These are phyloP conservation scores for Leishmania amazonensis DNA, from an alignment of 208 protist species.

Conservation along the genomic window DNA sequence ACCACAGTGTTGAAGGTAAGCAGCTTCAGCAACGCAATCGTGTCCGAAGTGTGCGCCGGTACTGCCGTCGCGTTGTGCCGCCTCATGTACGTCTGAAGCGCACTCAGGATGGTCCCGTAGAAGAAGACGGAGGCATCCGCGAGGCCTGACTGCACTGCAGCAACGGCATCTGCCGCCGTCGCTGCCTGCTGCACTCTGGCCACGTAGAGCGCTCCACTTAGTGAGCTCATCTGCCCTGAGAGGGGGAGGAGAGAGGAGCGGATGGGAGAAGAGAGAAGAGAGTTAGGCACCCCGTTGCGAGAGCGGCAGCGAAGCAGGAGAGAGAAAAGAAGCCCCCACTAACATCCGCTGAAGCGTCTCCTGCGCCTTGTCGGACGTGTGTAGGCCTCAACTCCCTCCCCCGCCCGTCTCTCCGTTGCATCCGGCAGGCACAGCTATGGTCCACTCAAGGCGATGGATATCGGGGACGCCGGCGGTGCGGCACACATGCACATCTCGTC, in stretches of 20 bases:
- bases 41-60: not conserved
- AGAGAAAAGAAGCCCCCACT: not conserved
- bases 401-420: not conserved
- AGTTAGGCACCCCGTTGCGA: not conserved
- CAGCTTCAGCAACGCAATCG: slow-evolving; percentile 23
- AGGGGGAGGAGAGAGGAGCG: not conserved
- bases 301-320: not conserved
- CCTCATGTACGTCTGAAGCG: slow-evolving; percentile 16
- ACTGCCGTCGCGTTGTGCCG: not conserved
- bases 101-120: slow-evolving; percentile 41
- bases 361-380: no score
- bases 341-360: not conserved
- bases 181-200: slow-evolving; percentile 12
- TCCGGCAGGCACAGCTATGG: not conserved
- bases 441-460: not conserved
- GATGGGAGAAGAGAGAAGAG: slow-evolving; percentile 4
- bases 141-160: slow-evolving; percentile 26
- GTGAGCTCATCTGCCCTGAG: not conserved
- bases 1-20: slow-evolving; percentile 12
- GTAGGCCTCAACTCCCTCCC: not conserved
- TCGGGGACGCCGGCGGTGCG: not conserved
- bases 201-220: slow-evolving; percentile 7
- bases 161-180: slow-evolving; percentile 8
- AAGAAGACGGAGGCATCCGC: slow-evolving; percentile 49
- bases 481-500: not conserved